Evolutionary conservation across 306 rosid genomes (phyloP).

Genomic region (Purshia tridentata): DNA sequence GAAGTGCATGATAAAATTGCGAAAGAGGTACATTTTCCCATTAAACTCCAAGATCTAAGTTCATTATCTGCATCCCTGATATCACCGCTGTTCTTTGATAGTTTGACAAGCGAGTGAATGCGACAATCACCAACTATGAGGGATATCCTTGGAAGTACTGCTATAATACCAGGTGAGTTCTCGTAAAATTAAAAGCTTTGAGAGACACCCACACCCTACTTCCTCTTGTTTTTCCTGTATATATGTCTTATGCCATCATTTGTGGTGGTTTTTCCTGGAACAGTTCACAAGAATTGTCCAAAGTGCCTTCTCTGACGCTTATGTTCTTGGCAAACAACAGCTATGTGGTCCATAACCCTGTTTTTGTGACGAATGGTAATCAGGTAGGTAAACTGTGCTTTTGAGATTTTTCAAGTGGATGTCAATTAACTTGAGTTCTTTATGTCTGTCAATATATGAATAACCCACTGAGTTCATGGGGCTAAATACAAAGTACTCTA

Average conservation of each 20-base stretch:
- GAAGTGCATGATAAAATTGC: constrained; percentile 59
- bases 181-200: constrained; percentile 7
- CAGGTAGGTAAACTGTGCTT: constrained; percentile 51
- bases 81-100: constrained; percentile 33
- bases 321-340: constrained; percentile 76
- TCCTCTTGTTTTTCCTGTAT: not conserved
- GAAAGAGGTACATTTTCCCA: constrained; percentile 54
- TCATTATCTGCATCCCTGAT: constrained; percentile 29
- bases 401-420: constrained; percentile 16
- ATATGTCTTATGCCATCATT: constrained; percentile 16
- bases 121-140: constrained; percentile 51
- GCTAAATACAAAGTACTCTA: not conserved
- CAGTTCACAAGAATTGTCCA: constrained; percentile 62
- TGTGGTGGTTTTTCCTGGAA: constrained; percentile 1
- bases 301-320: constrained; percentile 67
- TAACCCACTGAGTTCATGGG: not conserved
- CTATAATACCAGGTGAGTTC: constrained; percentile 60
- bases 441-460: not conserved
- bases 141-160: constrained; percentile 88
- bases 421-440: not conserved
- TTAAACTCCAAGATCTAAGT: constrained; percentile 18
- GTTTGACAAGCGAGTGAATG: constrained; percentile 74
- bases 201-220: constrained; percentile 7
- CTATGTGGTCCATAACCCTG: constrained; percentile 65
- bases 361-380: constrained; percentile 37